These are phyloP conservation scores for Tylopilus sp. DNA, from an alignment of 768 basidiomycete species.

Conservation along the genomic window DNA sequence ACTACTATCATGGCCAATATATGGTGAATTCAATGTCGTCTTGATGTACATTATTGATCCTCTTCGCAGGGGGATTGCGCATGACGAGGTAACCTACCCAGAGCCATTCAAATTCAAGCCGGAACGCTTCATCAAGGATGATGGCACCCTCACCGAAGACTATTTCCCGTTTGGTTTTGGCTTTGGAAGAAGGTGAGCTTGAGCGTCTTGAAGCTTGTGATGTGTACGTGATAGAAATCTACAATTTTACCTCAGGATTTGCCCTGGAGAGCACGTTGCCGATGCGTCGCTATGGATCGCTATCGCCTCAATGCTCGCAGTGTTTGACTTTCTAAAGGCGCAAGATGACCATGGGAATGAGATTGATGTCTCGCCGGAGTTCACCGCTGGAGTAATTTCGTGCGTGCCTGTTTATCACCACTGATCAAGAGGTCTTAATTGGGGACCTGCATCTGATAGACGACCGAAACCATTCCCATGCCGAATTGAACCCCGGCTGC, in stretches of 20 bases:
- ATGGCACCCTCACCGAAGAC: conserved; percentile 13
- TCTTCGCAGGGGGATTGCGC: conserved; percentile 35
- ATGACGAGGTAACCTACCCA: conserved; percentile 36
- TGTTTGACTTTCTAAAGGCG: conserved; percentile 22
- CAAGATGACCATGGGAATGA: conserved; percentile 21
- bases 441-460: conserved; percentile 6
- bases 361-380: conserved; percentile 24
- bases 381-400: conserved; percentile 17
- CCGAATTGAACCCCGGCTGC: conserved; percentile 16
- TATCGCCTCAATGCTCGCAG: conserved; percentile 21
- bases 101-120: conserved; percentile 41
- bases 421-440: not conserved
- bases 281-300: conserved; percentile 26
- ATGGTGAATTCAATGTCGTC: conserved; percentile 13
- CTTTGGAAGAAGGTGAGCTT: conserved; percentile 24
- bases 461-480: conserved; percentile 24
- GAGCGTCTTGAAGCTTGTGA: too few species aligned
- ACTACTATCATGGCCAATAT: conserved; percentile 20
- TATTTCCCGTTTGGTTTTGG: conserved; percentile 18
- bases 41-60: not conserved
- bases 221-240: not conserved
- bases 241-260: conserved; percentile 14
- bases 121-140: conserved; percentile 32
- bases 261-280: conserved; percentile 23
- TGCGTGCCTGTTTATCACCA: conserved; percentile 6